Evolutionary conservation across 1,139 yeast genomes (phyloP), one percentile per base, ranked within the genome.

Genomic region (Candida glucosophila): DNA sequence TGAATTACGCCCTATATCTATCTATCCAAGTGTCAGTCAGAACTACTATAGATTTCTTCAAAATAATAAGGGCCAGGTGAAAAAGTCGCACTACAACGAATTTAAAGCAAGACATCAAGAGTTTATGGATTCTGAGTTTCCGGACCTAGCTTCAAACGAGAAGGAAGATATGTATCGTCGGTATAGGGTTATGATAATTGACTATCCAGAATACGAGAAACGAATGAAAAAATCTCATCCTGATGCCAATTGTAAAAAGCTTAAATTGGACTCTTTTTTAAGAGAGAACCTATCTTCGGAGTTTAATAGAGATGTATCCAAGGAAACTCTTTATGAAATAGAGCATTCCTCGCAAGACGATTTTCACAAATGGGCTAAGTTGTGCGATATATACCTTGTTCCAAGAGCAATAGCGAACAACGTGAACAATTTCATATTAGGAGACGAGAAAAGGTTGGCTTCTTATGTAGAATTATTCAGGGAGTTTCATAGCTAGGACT

Each of bases 361-460:
- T 24, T 56, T 49, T 34, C 47, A 44, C 5, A 47, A 47, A 29
- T 62, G 69, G 69, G 32, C 50, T 14, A 24, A 37, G 3, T 30
- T 61, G 18, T 33, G 52, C 16, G 52, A 53, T 24, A 28, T 30
- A 6, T 27, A 31, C 17, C 22, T 43, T 3, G 23, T 59, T 4
- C 52, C 58, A 3, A 28, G 26, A 4, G 28, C 29, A 9, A 30
- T 60, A 5, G 56, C 42, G 4, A 49, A 58, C 21, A 39, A 51
- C 31, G 47, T 52, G 17, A 39, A 44, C 13, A 64, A 64, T 37
- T 64, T 60, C 39, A 41, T 63, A 6, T 54, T 64, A 12, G 70
- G 69, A 3, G 67, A 60, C 30, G 60, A 55, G 17, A 64, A 64
- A 36, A 38, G 71, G 25, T 39, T 49, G 17, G 46, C 43, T 23